phyloP scores from a whole-genome alignment of 768 basidiomycete species.

The Udeniomyces megalosporus region DNA sequence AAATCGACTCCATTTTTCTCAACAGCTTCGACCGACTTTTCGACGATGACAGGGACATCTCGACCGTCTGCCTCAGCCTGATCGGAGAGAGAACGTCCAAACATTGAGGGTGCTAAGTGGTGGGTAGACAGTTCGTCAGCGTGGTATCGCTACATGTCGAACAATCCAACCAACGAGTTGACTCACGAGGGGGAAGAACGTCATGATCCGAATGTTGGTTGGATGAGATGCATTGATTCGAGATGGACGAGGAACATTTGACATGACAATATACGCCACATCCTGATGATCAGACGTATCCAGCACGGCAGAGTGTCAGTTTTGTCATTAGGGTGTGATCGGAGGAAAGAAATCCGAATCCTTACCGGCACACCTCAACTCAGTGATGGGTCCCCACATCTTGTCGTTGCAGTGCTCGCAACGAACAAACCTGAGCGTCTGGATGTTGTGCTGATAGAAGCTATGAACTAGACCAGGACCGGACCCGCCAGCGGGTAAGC shows the following conservation, averaged over 20 bases:
- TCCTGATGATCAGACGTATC: slow-evolving; percentile 36
- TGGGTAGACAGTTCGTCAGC: too few relatives aligned
- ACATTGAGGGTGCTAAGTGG: slow-evolving; percentile 63
- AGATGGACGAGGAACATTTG: slow-evolving; percentile 42
- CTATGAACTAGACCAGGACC: slow-evolving; percentile 44
- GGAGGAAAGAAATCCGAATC: slow-evolving; percentile 13
- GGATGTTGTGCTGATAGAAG: slow-evolving; percentile 73
- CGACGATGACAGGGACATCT: slow-evolving; percentile 69
- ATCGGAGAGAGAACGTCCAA: slow-evolving; percentile 72
- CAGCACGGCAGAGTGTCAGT: not conserved
- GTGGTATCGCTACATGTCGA: too few relatives aligned
- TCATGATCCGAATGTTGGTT: slow-evolving; percentile 10
- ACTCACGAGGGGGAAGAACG: slow-evolving; percentile 29
- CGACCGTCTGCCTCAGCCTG: slow-evolving; percentile 42
- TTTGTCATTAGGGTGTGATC: too few relatives aligned
- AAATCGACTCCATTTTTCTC: slow-evolving; percentile 77
- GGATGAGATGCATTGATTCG: too few relatives aligned
- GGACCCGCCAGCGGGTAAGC: slow-evolving; percentile 35
- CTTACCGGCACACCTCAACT: slow-evolving; percentile 69
- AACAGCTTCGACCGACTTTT: slow-evolving; percentile 90
- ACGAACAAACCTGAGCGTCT: slow-evolving; percentile 55
- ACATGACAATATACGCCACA: slow-evolving; percentile 78
- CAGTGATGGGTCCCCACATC: slow-evolving; percentile 84
- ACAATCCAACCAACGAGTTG: slow-evolving; percentile 16
- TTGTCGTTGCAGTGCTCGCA: slow-evolving; percentile 97